Percentiles rank a stretch among this genome's conserved stretches.
phyloP scores from a whole-genome alignment of 495 filamentous ascomycete species.

The Massariosphaeria phaeospora region DNA sequence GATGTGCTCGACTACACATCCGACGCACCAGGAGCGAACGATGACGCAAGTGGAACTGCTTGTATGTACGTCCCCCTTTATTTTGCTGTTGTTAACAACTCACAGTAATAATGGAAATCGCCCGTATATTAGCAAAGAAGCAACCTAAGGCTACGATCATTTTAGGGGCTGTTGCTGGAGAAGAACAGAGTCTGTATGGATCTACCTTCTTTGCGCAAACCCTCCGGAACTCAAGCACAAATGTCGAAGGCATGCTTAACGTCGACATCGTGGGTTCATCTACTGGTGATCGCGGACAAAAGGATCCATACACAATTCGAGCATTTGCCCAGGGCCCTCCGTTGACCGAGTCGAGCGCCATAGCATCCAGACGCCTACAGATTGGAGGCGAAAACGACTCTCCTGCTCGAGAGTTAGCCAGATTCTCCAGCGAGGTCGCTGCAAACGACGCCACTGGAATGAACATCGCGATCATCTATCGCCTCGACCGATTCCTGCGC shows the following conservation, averaged over 20 bases:
- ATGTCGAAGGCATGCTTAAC: conserved; percentile 51
- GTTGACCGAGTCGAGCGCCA: conserved; percentile 37
- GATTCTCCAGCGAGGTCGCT: conserved; percentile 46
- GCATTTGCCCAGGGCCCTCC: conserved; percentile 48
- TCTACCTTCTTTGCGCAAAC: conserved; percentile 46
- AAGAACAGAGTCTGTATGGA: conserved; percentile 52
- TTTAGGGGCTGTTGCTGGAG: conserved; percentile 50
- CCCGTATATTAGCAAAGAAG: conserved; percentile 44
- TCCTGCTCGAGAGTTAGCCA: conserved; percentile 50
- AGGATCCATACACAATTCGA: conserved; percentile 47
- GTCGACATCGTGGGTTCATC: conserved; percentile 51
- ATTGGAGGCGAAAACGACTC: conserved; percentile 53
- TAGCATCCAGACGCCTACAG: conserved; percentile 36
- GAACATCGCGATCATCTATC: conserved; percentile 47
- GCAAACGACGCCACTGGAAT: conserved; percentile 38
- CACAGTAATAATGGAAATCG: conserved; percentile 47
- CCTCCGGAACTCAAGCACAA: conserved; percentile 42
- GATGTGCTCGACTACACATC: conserved; percentile 47
- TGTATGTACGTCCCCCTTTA: conserved; percentile 14
- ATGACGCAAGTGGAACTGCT: conserved; percentile 45
- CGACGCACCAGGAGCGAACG: conserved; percentile 52
- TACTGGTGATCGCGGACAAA: conserved; percentile 42
- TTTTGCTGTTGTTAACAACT: background rate
- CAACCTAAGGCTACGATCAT: conserved; percentile 49
- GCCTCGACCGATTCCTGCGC: conserved; percentile 50